Conservation (phyloP, 2,329 filamentous ascomycete species). For the Aspergillus udagawae region DNA sequence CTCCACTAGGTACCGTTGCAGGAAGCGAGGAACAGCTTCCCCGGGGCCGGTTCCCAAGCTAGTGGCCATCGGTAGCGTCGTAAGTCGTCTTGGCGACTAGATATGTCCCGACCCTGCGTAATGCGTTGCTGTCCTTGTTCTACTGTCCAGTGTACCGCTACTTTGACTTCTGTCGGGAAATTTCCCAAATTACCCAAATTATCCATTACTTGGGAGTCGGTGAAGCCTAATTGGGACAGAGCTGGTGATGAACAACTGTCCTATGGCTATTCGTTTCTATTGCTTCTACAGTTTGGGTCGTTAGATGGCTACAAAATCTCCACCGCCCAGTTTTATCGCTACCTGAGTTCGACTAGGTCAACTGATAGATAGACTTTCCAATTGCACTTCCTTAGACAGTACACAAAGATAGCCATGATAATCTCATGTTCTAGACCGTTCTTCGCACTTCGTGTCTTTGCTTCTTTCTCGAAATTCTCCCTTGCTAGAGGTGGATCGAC, state of each 20-base stretch:
- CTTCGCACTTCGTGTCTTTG: neutral
- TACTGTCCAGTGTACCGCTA: neutral
- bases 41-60: conserved; percentile 27
- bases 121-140: neutral
- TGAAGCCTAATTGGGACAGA: conserved; percentile 1
- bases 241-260: neutral
- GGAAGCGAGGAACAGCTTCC: conserved; percentile 32
- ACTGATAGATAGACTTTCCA: neutral
- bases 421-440: neutral
- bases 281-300: neutral
- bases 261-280: too few species aligned
- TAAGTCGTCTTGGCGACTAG: conserved; percentile 13
- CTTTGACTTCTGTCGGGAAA: neutral
- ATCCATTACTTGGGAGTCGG: conserved; percentile 3
- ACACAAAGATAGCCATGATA: neutral
- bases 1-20: conserved; percentile 22
- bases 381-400: neutral
- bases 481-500: neutral
- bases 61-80: conserved; percentile 22
- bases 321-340: too few species aligned
- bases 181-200: neutral
- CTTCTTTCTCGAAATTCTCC: neutral
- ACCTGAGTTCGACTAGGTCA: neutral
- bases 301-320: neutral
- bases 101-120: conserved; percentile 9